Base-by-base conservation (phyloP, 2,329 filamentous ascomycete genomes). In the Blastomyces silverae region DNA sequence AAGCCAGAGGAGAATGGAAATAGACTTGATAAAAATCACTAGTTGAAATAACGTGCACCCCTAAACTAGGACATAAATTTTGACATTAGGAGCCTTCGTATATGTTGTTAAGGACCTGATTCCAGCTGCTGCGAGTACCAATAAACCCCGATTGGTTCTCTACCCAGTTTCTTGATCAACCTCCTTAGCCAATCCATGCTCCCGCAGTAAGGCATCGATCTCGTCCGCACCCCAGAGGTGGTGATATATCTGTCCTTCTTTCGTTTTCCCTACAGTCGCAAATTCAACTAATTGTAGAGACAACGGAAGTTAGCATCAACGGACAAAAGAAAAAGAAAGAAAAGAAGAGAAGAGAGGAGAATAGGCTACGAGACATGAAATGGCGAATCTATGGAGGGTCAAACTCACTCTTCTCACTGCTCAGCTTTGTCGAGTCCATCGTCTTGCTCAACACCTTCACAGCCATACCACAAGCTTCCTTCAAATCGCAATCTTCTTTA, bases 381-480 rank as follows among this genome's bases (percentile, higher is more conserved):
- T 39, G 37, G 10, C 2, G 20, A 37, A 22, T 39, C 3, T 8
- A 4, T 48, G 31, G 50, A 39, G 39, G 20, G 11, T 56, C 7
- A 31, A 55, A 83, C 90, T 79, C 81, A 96, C 92, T 96, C 86
- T 99, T 99, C 85, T 99, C 94, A 75, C 92, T 96, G 83, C 92
- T 97, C 75, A 99, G 81, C 84, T 97, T 99, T 64, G 93, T 97
- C 64, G 92, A 96, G 78, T 99, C 94, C 95, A 99, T 99, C 6
- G 94, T 99, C 87, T 99, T 99, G 85, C 94, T 97, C 70, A 99
- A 81, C 68, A 99, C 94, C 85, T 99, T 99, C 77, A 99, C 94
- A 13, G 94, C 94, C 84, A 97, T 89, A 64, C 89, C 92, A 77
- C 94, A 99, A 4, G 95, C 94, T 82, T 99, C 94, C 82, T 96